phyloP scores from a whole-genome alignment of 2,329 filamentous ascomycete genomes.

The Zymoseptoria passerinii region DNA sequence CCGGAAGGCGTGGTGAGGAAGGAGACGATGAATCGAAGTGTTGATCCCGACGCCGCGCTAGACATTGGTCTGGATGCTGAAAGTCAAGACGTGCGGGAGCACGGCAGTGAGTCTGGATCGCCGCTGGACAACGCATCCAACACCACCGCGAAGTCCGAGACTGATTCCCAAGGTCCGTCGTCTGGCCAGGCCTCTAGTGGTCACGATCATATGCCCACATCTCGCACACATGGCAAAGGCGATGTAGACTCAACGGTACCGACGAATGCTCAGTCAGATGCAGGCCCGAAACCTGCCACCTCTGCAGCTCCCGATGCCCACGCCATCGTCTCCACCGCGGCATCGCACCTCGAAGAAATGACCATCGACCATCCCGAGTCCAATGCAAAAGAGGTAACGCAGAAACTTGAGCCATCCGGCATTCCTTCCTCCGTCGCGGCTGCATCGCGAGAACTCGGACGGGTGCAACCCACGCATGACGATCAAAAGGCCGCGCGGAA shows the following conservation, averaged over 20 bases:
- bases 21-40: slow-evolving; percentile 31
- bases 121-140: neutral
- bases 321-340: slow-evolving; percentile 17
- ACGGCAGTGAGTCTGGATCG: slow-evolving; percentile 8
- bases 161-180: slow-evolving; percentile 11
- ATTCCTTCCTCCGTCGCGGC: slow-evolving; percentile 16
- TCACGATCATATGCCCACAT: neutral
- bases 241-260: neutral
- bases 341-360: slow-evolving; percentile 14
- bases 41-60: slow-evolving; percentile 22
- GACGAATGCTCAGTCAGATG: neutral
- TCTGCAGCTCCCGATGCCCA: slow-evolving; percentile 6
- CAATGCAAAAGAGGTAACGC: slow-evolving; percentile 15
- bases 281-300: slow-evolving; percentile 1
- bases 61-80: slow-evolving; percentile 14
- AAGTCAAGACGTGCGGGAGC: slow-evolving; percentile 16
- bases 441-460: slow-evolving; percentile 8
- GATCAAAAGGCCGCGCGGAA: slow-evolving; percentile 20
- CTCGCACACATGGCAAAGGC: neutral
- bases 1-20: slow-evolving; percentile 42
- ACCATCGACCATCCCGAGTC: slow-evolving; percentile 14
- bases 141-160: slow-evolving; percentile 13
- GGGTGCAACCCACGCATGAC: slow-evolving; percentile 11
- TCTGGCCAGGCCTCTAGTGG: neutral
- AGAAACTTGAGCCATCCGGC: slow-evolving; percentile 2